Percentiles rank a stretch among this genome's conserved stretches.
Evolutionary conservation across 2,329 filamentous ascomycete species (phyloP).

Genomic region (Simplicillium aogashimaense): DNA sequence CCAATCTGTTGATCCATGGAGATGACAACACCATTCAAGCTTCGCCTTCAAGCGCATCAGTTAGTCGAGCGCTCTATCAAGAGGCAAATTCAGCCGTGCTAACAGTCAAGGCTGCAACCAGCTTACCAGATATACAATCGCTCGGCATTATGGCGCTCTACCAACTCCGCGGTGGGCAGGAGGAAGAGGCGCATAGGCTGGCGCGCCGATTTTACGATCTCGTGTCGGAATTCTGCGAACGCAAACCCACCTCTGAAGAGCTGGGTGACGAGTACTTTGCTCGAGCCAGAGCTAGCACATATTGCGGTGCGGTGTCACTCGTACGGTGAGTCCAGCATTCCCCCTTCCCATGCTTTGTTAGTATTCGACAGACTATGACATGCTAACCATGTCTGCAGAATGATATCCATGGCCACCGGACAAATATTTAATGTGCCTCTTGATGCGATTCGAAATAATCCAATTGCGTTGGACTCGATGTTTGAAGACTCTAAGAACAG

Average conservation of each 20-base stretch:
- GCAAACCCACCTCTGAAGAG: neutral
- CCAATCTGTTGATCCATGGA: constrained; percentile 2
- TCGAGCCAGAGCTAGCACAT: constrained; percentile 3
- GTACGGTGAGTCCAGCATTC: constrained; percentile 2
- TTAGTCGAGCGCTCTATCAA: constrained; percentile 1
- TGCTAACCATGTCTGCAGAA: too few species aligned
- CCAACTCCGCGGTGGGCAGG: constrained; percentile 4
- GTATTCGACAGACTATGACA: too few species aligned
- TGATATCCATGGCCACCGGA: too few species aligned
- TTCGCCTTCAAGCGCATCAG: neutral
- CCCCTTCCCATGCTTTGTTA: too few species aligned
- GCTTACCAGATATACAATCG: constrained; percentile 7
- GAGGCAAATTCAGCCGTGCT: too few species aligned
- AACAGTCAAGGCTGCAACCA: neutral
- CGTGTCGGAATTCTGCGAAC: constrained; percentile 1
- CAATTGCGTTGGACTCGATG: too few species aligned
- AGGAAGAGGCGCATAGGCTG: constrained; percentile 3
- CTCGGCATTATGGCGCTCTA: constrained; percentile 7
- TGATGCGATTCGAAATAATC: too few species aligned
- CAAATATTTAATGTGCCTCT: too few species aligned
- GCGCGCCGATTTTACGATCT: constrained; percentile 2
- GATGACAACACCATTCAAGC: neutral
- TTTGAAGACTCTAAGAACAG: too few species aligned
- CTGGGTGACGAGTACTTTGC: neutral
- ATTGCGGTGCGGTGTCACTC: constrained; percentile 8